Base-by-base conservation (phyloP, 441 rosid species). In the Hura crepitans region DNA sequence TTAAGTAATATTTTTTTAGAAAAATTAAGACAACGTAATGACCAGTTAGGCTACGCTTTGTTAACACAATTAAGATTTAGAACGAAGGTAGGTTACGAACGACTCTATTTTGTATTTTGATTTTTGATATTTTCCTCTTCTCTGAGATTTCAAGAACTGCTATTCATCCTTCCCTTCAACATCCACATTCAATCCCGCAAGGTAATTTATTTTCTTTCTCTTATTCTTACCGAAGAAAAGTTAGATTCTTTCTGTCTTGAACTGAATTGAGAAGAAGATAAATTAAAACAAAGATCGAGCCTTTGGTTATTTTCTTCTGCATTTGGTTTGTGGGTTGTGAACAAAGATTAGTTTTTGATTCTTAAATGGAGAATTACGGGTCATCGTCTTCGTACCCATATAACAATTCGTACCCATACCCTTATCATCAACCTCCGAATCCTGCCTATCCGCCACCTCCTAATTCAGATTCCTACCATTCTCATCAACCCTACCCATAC, bases 381-480 rank as follows among this genome's bases (percentile, higher is more conserved):
- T 64, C 73, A 23, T 31, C 76, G 0, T 42, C 76, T 51, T 64
- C 64, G 13, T 55, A 69, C 28, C 65, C 69, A 18, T 30, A 68
- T 30, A 45, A 27, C 54, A 57, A 66, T 66, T 50, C 51, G 9
- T 39, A 60, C 33, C 68, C 65, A 51, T 74, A 84, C 46, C 85
- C 84, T 3, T 72, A 74, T 58, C 68, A 53, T 46, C 57, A 75
- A 10, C 59, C 77, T 4, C 74, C 60, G 28, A 73, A 50, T 72
- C 71, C 73, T 59, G 78, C 57, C 14, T 80, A 82, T 49, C 83
- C 83, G 35, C 83, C 92, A 25, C 81, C 89, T 42, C 81, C 90
- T 0, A 42, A 62, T 57, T 73, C 84, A 62, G 88, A 83, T 75
- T 78, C 89, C 58, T 81, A 77, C 28, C 72, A 70, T 60, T 81